Evolutionary conservation across 352 stramenopile species (phyloP), one percentile per base, ranked within the genome.

Genomic region (Phytophthora tubulina): DNA sequence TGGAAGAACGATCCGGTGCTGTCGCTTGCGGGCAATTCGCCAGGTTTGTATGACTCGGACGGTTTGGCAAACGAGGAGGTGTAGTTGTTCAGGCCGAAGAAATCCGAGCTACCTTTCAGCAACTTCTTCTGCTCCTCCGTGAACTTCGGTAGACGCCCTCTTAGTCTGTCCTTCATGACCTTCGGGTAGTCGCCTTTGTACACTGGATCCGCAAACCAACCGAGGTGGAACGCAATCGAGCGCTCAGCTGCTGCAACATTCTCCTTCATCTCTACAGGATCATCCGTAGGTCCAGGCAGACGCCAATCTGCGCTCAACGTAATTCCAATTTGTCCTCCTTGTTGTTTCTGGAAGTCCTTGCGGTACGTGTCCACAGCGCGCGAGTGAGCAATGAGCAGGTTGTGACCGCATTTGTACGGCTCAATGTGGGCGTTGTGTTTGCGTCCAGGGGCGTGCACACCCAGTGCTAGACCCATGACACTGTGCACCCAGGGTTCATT

Each of bases 71-170:
- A 84, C 30, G 72, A 67, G 9, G 88, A 89, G 49, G 82, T 88
- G 80, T 99, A 99, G 74, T 98, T 92, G 83, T 99, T 99, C 4
- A 99, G 74, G 0, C 93, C 96, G 46, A 99, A 93, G 81, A 98
- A 99, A 64, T 99, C 97, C 38, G 70, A 81, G 48, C 86, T 97
- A 36, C 84, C 87, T 38, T 88, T 85, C 27, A 99, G 59, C 13
- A 93, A 55, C 49, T 83, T 78, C 59, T 91, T 83, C 70, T 98
- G 84, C 13, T 92, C 73, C 35, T 84, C 74, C 41, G 95, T 98
- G 76, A 99, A 98, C 55, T 67, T 67, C 4, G 96, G 96, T 38
- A 99, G 73, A 8, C 93, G 84, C 38, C 82, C 78, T 17, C 92
- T 90, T 11, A 93, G 72, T 62, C 86, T 80, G 51, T 94, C 66